Percentiles rank a stretch among this genome's conserved stretches.
These are phyloP conservation scores for Senecio squalidus DNA, from an alignment of 140 eudicot genomes.

Conservation along the genomic window DNA sequence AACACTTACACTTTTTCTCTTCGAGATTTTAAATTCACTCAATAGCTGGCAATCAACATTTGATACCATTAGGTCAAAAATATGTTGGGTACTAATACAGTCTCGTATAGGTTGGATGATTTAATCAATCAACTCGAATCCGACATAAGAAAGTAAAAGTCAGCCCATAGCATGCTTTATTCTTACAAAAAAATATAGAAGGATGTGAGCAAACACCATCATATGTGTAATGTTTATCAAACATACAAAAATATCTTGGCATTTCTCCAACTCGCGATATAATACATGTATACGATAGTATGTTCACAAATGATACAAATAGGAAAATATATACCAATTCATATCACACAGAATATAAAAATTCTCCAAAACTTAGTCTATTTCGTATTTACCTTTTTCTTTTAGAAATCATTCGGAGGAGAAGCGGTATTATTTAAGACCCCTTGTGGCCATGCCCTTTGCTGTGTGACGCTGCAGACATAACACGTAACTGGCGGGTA, in stretches of 20 bases:
- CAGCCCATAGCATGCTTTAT: not conserved
- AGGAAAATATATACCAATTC: too few relatives aligned
- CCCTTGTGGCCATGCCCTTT: slow-evolving; percentile 40
- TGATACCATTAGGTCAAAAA: too few relatives aligned
- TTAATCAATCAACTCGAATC: too few relatives aligned
- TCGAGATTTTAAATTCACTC: too few relatives aligned
- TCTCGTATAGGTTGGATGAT: too few relatives aligned
- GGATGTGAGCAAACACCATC: not conserved
- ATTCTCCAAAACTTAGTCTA: slow-evolving; percentile 13
- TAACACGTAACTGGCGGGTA: slow-evolving; percentile 61
- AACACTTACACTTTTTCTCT: too few relatives aligned
- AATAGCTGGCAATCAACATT: too few relatives aligned
- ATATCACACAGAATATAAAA: not conserved
- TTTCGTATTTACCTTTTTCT: not conserved
- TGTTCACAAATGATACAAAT: too few relatives aligned
- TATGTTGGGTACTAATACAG: too few relatives aligned
- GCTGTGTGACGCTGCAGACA: slow-evolving; percentile 71
- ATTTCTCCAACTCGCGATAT: not conserved
- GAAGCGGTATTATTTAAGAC: too few relatives aligned
- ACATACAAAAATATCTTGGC: not conserved
- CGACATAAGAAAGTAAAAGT: too few relatives aligned
- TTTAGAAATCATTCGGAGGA: slow-evolving; percentile 5
- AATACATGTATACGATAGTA: not conserved
- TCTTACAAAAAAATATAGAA: not conserved
- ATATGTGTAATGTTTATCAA: not conserved